Percentiles rank a stretch among this genome's conserved stretches.
Evolutionary conservation across 345 rosid species (phyloP).

Genomic region (Hibiscus syriacus): DNA sequence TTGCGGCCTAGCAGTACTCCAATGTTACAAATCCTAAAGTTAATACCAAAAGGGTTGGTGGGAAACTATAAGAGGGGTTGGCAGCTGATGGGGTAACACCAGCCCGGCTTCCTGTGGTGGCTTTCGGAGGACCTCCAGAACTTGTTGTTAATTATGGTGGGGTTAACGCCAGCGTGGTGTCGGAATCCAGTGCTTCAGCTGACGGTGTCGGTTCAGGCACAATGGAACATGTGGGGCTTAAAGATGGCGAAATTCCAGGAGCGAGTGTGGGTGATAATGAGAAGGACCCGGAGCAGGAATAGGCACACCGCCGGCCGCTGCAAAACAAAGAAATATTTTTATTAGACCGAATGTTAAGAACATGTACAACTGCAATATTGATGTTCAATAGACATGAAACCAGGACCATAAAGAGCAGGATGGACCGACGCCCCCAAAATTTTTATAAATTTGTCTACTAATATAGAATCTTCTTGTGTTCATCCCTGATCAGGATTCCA

Average conservation of each 20-base stretch:
- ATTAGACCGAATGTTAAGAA: too few relatives aligned
- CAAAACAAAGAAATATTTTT: slow-evolving; percentile 10
- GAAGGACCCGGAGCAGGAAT: slow-evolving; percentile 57
- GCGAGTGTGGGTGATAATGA: slow-evolving; percentile 43
- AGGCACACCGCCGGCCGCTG: slow-evolving; percentile 44
- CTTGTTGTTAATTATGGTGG: slow-evolving; percentile 38
- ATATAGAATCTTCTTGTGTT: too few relatives aligned
- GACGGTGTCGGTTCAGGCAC: slow-evolving; percentile 60
- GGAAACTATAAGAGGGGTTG: slow-evolving; percentile 20
- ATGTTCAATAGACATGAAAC: too few relatives aligned
- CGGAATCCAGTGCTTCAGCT: slow-evolving; percentile 47
- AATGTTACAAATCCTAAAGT: slow-evolving; percentile 35
- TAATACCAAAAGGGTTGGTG: slow-evolving; percentile 43
- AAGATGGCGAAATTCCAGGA: slow-evolving; percentile 39
- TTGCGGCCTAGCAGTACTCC: not conserved
- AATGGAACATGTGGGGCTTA: slow-evolving; percentile 40
- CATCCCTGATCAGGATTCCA: too few relatives aligned
- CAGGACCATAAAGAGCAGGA: too few relatives aligned
- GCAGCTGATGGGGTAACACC: slow-evolving; percentile 54
- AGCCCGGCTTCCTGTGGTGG: slow-evolving; percentile 45
- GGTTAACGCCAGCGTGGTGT: slow-evolving; percentile 38
- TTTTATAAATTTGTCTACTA: too few relatives aligned
- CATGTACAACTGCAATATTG: too few relatives aligned
- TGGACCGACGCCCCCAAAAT: too few relatives aligned
- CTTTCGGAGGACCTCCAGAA: slow-evolving; percentile 42